phyloP scores from a whole-genome alignment of 805 yeast species.

The Wickerhamiella parazyma region DNA sequence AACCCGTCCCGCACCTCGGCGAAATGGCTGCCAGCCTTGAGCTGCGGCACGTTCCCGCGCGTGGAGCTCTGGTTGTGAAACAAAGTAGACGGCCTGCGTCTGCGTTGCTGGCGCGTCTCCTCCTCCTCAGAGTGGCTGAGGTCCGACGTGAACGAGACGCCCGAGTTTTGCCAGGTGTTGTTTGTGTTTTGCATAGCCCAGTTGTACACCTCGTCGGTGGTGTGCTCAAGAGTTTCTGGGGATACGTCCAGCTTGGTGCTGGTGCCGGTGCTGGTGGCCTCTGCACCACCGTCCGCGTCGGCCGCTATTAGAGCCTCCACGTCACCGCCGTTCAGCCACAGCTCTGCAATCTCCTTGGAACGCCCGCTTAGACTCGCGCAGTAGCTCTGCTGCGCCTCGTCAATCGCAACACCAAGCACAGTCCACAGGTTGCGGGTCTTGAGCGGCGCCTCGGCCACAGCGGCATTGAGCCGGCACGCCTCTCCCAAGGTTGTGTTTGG shows the following conservation, averaged over 20 bases:
- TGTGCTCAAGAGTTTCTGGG: neutral
- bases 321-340: constrained; percentile 14
- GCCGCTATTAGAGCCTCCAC: neutral
- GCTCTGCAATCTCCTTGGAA: constrained; percentile 8
- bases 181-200: constrained; percentile 1
- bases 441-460: constrained; percentile 26
- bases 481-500: constrained; percentile 39
- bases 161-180: constrained; percentile 9
- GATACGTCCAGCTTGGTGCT: too few relatives aligned
- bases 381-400: constrained; percentile 11
- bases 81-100: neutral
- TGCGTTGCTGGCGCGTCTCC: neutral
- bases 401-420: constrained; percentile 14
- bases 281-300: neutral
- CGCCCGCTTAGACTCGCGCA: constrained; percentile 7
- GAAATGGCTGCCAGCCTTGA: constrained; percentile 6
- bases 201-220: neutral
- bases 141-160: constrained; percentile 8
- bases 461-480: constrained; percentile 45
- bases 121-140: constrained; percentile 2
- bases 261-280: neutral
- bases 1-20: constrained; percentile 8
- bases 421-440: constrained; percentile 14
- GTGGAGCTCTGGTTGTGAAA: neutral
- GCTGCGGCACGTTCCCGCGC: neutral